Base-by-base conservation (phyloP, 2,329 filamentous ascomycete species). In the Fusarium drepaniforme region DNA sequence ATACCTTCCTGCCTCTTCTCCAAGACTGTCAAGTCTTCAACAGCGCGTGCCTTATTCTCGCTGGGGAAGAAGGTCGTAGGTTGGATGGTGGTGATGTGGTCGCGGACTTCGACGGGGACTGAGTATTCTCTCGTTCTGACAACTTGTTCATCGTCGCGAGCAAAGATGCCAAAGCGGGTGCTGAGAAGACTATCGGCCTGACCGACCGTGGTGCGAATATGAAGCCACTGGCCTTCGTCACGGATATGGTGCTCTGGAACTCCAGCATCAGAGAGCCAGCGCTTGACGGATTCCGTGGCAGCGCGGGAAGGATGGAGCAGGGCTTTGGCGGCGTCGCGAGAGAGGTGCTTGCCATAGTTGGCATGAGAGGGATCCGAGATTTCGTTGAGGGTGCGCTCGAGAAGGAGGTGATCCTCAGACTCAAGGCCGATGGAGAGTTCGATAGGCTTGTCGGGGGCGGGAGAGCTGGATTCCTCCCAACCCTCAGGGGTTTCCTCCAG, bases 311-410 rank as follows among this genome's bases (percentile, higher is more conserved):
- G 88, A 7, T 82, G 82, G 28, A 90, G 83, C 72, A 90, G 84
- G 12, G 83, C 82, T 64, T 86, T 85, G 65, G 89, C 85, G 71
- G 88, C 85, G 12, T 87, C 82, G 9, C 86, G 84, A 18, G 83
- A 81, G 73, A 89, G 84, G 72, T 89, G 85, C 51, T 85, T 82
- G 21, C 89, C 88, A 68, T 90, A 90, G 21, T 82, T 83, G 1
- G 78, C 66, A 66, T 86, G 83, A 6, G 80, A 81, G 0, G 88
- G 88, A 0, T 87, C 86, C 3, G 88, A 88, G 72, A 90, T 85
- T 25, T 87, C 82, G 51, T 85, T 72, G 13, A 90, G 80, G 3
- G 85, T 83, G 58, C 84, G 79, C 65, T 88, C 87, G 30, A 90
- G 66, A 3, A 76, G 51, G 1, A 76, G 56, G 1, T 72, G 65